Conservation (phyloP, 1,284 basidiomycete species). For the Afroboletus lepidellus region DNA sequence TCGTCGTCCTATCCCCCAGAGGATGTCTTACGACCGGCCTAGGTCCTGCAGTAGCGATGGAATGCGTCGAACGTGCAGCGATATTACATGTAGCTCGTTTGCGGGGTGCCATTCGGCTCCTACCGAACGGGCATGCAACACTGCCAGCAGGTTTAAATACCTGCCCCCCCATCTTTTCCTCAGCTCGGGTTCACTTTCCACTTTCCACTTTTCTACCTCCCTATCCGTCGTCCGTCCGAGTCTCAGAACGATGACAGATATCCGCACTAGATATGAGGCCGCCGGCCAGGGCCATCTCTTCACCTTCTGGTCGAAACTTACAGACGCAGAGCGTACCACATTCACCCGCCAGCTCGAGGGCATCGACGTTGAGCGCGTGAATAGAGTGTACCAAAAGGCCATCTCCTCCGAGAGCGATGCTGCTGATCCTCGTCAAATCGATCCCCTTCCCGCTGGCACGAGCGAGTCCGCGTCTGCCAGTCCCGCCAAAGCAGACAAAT, state of each 20-base stretch:
- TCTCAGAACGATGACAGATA: conserved; percentile 44
- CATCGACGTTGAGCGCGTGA: conserved; percentile 90
- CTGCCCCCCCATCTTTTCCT: too few relatives aligned
- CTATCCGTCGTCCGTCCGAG: neutral
- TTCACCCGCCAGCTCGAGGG: conserved; percentile 75
- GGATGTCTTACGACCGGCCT: neutral
- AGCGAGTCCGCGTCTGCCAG: conserved; percentile 62
- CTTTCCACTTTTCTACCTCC: conserved; percentile 2
- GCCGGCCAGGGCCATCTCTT: conserved; percentile 91
- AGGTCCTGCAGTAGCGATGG: neutral
- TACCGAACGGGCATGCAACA: conserved; percentile 20
- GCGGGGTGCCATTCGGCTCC: conserved; percentile 21
- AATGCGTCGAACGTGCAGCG: neutral
- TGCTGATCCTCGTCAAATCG: conserved; percentile 50
- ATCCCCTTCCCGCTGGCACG: conserved; percentile 77
- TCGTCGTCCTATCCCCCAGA: neutral
- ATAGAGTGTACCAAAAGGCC: conserved; percentile 82
- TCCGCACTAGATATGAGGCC: conserved; percentile 63
- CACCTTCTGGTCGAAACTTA: conserved; percentile 80
- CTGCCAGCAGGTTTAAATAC: conserved; percentile 27
- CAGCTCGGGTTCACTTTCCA: neutral
- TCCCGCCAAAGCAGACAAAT: conserved; percentile 61
- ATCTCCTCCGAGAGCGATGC: conserved; percentile 64
- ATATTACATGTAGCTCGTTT: neutral
- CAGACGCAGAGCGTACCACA: conserved; percentile 59